Base-by-base conservation (phyloP, 345 rosid genomes). In the Carallia pectinifolia region DNA sequence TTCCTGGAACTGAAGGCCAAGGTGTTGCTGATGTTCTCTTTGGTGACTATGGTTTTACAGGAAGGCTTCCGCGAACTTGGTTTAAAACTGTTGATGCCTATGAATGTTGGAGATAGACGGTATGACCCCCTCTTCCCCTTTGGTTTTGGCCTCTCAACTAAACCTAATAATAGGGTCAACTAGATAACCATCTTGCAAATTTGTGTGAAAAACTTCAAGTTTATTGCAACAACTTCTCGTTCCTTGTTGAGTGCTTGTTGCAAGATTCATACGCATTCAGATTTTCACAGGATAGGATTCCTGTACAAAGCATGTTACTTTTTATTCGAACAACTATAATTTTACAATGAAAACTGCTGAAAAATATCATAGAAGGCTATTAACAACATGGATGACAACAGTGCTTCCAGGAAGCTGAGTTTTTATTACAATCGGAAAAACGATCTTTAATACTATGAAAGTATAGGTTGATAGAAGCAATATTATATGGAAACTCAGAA, bases 1-100 rank as follows among this genome's bases (percentile, higher is more conserved):
- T 89, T 9, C 93, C 91, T 0, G 97, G 90, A 67, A 83, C 79
- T 15, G 93, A 87, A 83, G 93, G 93, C 23, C 81, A 84, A 66
- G 97, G 93, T 4, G 80, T 89, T 36, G 75, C 91, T 4, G 97
- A 89, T 76, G 88, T 85, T 54, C 76, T 92, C 37, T 95, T 86
- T 65, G 97, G 99, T 30, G 97, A 95, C 60, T 82, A 84, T 74
- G 88, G 96, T 63, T 95, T 92, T 75, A 86, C 81, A 19, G 99
- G 97, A 53, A 90, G 81, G 77, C 83, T 89, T 55, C 67, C 97
- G 19, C 77, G 78, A 33, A 89, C 96, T 8, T 89, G 97, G 97
- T 86, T 89, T 83, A 86, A 72, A 82, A 80, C 68, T 29, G 87
- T 84, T 31, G 76, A 62, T 91, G 66, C 97, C 97, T 2, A 84